These are phyloP conservation scores for Ampelocalamus luodianensis DNA, from an alignment of 176 grass and related monocot species.

Conservation along the genomic window DNA sequence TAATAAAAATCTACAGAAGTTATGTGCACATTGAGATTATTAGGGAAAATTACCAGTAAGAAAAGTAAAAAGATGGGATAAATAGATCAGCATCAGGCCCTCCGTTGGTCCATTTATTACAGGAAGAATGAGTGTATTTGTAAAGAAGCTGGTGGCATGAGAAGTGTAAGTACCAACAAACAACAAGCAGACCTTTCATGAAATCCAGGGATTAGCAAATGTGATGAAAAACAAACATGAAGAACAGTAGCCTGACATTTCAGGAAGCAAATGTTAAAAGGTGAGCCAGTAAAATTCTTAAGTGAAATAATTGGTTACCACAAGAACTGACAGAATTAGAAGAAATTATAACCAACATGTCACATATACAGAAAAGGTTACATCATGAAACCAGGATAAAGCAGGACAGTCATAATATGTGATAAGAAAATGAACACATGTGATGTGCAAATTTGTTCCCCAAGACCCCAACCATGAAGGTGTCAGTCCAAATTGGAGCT, in stretches of 20 bases:
- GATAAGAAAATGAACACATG: slow-evolving; percentile 29
- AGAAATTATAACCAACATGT: background rate
- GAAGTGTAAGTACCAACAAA: slow-evolving; percentile 34
- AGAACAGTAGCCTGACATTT: slow-evolving; percentile 2
- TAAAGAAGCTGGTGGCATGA: slow-evolving; percentile 77
- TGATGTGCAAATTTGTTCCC: background rate
- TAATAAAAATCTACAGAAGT: background rate
- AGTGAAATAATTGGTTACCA: background rate
- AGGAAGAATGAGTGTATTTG: slow-evolving; percentile 94
- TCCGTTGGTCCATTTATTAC: slow-evolving; percentile 93
- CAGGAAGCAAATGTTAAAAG: slow-evolving; percentile 9
- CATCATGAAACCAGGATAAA: slow-evolving; percentile 14
- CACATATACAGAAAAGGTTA: background rate
- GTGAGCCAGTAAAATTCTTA: background rate
- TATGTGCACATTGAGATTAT: slow-evolving; percentile 1
- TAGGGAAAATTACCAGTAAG: slow-evolving; percentile 55
- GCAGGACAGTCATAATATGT: background rate
- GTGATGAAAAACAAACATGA: slow-evolving; percentile 29
- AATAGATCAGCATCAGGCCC: slow-evolving; percentile 96
- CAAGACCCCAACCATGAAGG: background rate
- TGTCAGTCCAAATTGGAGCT: background rate
- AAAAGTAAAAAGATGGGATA: slow-evolving; percentile 90
- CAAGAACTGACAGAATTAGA: background rate
- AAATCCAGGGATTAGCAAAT: slow-evolving; percentile 10
- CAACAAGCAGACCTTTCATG: slow-evolving; percentile 6